Conservation (phyloP, 192 early-diverging fungal genomes). For the Dissophora ornata region DNA sequence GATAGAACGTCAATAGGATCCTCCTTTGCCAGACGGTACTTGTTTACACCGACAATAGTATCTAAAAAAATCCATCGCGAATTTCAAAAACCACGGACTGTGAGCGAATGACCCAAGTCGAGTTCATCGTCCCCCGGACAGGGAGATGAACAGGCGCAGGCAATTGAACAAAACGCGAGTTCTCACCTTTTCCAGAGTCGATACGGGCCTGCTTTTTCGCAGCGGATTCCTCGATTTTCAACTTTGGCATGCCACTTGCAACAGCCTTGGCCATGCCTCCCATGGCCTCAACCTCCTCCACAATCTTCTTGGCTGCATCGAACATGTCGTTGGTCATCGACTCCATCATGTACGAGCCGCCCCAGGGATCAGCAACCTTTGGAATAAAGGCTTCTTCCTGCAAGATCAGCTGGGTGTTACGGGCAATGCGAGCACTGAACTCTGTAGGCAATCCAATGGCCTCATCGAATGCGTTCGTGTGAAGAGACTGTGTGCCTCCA, state of each 20-base stretch:
- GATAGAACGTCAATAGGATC: constrained; percentile 75
- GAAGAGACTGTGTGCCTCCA: constrained; percentile 92
- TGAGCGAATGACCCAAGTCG: no score
- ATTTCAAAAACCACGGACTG: no score
- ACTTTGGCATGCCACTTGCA: constrained; percentile 88
- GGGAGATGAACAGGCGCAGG: constrained; percentile 3
- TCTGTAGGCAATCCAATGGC: constrained; percentile 89
- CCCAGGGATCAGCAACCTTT: constrained; percentile 92
- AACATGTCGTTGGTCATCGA: constrained; percentile 85
- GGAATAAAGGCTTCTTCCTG: constrained; percentile 91
- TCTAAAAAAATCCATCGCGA: constrained; percentile 57
- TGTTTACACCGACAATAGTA: constrained; percentile 92
- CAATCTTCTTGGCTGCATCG: constrained; percentile 72
- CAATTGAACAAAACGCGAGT: not conserved
- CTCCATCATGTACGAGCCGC: constrained; percentile 95
- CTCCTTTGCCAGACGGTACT: constrained; percentile 80
- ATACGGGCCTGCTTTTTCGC: constrained; percentile 90
- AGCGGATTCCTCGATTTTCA: constrained; percentile 88
- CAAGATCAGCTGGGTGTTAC: constrained; percentile 91
- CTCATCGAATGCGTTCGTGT: constrained; percentile 93
- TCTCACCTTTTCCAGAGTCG: constrained; percentile 83
- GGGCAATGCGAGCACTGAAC: constrained; percentile 86
- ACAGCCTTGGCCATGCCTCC: constrained; percentile 95
- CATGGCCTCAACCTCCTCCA: constrained; percentile 84
- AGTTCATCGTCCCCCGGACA: no score